Percentiles rank a stretch among this genome's conserved stretches.
These are phyloP conservation scores for Trametes punicea DNA, from an alignment of 768 basidiomycete genomes.

Conservation along the genomic window DNA sequence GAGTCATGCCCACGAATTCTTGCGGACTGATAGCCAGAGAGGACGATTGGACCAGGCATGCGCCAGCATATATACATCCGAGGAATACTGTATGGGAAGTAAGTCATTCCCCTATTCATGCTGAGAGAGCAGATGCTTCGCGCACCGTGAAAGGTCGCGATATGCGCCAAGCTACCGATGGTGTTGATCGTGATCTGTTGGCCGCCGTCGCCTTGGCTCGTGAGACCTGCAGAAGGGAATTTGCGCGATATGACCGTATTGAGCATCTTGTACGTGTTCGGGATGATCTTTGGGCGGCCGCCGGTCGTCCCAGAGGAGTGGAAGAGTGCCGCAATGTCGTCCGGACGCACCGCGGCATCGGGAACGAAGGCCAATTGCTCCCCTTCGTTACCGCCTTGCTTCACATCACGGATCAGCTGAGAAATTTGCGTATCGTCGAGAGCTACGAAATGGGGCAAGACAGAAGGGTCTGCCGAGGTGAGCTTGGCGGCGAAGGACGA, in stretches of 20 bases:
- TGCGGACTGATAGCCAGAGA: neutral
- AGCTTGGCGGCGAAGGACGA: neutral
- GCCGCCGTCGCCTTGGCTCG: neutral
- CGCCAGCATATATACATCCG: neutral
- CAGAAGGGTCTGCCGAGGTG: neutral
- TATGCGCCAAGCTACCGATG: neutral
- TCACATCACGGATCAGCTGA: neutral
- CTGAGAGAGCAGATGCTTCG: neutral
- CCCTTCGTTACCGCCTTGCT: neutral
- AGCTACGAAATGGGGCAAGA: neutral
- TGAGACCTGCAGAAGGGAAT: neutral
- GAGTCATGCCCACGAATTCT: neutral
- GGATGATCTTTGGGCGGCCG: neutral
- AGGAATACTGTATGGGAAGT: neutral
- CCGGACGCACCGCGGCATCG: neutral
- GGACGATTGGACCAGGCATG: neutral
- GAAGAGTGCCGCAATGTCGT: neutral
- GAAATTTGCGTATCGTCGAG: neutral
- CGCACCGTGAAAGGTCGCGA: neutral
- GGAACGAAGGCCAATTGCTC: neutral
- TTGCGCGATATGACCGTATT: neutral
- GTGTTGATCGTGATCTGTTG: neutral
- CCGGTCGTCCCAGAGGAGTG: neutral
- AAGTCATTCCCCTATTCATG: neutral
- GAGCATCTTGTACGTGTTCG: slow-evolving; percentile 1